Conservation (phyloP, 805 yeast genomes). For the Kazachstania africana region DNA sequence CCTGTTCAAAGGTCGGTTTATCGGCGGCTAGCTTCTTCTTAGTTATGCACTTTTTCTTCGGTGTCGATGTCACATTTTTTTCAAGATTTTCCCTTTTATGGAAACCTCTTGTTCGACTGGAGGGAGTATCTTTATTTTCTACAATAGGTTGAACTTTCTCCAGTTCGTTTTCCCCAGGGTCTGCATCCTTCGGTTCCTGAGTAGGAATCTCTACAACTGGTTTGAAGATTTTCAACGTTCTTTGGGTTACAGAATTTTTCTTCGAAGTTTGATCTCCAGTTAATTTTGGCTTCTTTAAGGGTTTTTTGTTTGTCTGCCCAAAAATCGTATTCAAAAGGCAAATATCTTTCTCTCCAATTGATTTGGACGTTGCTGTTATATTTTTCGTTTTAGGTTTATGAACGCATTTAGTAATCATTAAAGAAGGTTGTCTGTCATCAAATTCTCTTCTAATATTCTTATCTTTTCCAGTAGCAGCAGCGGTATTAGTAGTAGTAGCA, state of each 20-base stretch:
- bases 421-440: conserved; percentile 10
- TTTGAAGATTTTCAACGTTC: conserved; percentile 8
- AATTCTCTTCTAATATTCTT: conserved; percentile 9
- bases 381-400: background rate
- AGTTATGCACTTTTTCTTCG: background rate
- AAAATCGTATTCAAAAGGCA: conserved; percentile 18
- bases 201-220: conserved; percentile 13
- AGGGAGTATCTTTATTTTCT: conserved; percentile 1
- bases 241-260: too few species aligned
- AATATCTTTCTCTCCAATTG: conserved; percentile 12
- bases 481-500: too few species aligned
- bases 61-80: background rate
- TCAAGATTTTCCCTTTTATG: background rate
- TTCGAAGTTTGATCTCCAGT: too few species aligned
- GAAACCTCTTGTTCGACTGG: background rate
- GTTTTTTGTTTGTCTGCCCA: conserved; percentile 1
- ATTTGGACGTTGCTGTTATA: conserved; percentile 2
- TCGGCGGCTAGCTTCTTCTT: background rate
- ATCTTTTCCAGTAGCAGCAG: conserved; percentile 8
- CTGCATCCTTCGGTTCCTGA: conserved; percentile 5
- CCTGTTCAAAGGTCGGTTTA: background rate
- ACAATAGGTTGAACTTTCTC: conserved; percentile 2
- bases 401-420: conserved; percentile 8
- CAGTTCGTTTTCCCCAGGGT: too few species aligned
- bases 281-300: too few species aligned